Conservation (phyloP, 108 stramenopile genomes). For the Cyclostephanos tholiformis region DNA sequence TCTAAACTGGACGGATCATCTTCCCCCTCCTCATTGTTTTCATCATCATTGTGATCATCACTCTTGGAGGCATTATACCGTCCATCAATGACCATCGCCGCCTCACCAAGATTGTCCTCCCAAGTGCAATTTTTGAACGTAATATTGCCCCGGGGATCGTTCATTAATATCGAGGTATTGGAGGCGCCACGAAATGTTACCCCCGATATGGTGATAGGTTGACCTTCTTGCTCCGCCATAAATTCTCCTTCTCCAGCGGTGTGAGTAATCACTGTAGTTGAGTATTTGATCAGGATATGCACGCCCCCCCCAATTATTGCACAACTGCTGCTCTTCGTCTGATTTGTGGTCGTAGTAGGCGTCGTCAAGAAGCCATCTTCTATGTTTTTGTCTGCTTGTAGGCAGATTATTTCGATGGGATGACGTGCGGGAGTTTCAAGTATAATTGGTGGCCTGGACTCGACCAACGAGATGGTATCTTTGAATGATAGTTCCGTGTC, state of each 20-base stretch:
- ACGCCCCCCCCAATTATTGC: constrained; percentile 5
- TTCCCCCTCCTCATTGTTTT: neutral
- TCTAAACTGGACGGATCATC: too few relatives aligned
- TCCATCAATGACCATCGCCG: constrained; percentile 31
- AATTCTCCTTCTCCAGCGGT: neutral
- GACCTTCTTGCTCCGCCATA: neutral
- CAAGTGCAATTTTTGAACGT: constrained; percentile 32
- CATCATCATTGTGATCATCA: neutral
- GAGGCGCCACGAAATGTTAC: constrained; percentile 28
- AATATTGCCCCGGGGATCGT: constrained; percentile 44
- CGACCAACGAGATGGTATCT: neutral
- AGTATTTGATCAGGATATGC: constrained; percentile 1
- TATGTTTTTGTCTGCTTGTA: neutral
- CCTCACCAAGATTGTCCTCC: constrained; percentile 25
- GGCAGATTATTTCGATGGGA: constrained; percentile 5
- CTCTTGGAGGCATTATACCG: constrained; percentile 12
- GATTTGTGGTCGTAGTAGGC: neutral
- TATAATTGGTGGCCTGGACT: neutral
- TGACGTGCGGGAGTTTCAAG: constrained; percentile 1
- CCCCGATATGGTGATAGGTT: constrained; percentile 26
- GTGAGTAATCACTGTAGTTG: neutral
- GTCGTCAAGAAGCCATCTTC: neutral
- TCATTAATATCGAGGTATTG: constrained; percentile 31
- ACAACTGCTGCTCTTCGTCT: neutral
- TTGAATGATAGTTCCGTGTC: constrained; percentile 2